Evolutionary conservation across 805 yeast species (phyloP).

Genomic region (Cyberlindnera veronae): DNA sequence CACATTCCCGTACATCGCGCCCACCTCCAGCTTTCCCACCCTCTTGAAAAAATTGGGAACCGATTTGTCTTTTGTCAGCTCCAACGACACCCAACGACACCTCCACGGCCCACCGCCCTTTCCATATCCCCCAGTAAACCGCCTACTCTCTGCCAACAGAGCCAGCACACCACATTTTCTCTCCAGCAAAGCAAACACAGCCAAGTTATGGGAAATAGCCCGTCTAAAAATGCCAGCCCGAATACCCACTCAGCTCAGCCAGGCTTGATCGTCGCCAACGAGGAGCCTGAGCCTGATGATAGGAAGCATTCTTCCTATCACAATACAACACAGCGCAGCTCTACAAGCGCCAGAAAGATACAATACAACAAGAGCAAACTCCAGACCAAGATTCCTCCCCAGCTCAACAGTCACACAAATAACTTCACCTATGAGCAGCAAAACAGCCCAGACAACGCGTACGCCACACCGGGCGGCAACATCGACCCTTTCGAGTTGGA

Average conservation of each 20-base stretch:
- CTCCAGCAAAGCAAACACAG: constrained; percentile 3
- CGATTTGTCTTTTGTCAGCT: background rate
- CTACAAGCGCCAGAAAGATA: constrained; percentile 19
- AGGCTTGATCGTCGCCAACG: constrained; percentile 31
- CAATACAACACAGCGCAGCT: constrained; percentile 17
- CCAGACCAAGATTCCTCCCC: constrained; percentile 15
- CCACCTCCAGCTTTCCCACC: too few relatives aligned
- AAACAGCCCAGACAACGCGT: constrained; percentile 5
- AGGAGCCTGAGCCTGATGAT: constrained; percentile 47
- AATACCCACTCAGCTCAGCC: constrained; percentile 30
- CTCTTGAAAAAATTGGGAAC: background rate
- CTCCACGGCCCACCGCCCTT: background rate
- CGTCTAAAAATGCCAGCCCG: constrained; percentile 44
- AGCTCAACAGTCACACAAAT: constrained; percentile 4
- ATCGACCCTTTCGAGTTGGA: constrained; percentile 29
- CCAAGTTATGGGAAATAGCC: constrained; percentile 58
- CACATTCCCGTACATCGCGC: background rate
- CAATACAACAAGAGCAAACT: constrained; percentile 21
- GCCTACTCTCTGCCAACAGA: background rate
- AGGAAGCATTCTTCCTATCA: constrained; percentile 40
- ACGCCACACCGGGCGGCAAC: constrained; percentile 9
- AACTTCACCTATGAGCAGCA: constrained; percentile 19
- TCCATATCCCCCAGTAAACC: background rate
- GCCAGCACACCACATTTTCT: constrained; percentile 3
- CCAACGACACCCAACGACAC: background rate